Conservation (phyloP, 2,329 filamentous ascomycete species). For the Paramyrothecium sp. region DNA sequence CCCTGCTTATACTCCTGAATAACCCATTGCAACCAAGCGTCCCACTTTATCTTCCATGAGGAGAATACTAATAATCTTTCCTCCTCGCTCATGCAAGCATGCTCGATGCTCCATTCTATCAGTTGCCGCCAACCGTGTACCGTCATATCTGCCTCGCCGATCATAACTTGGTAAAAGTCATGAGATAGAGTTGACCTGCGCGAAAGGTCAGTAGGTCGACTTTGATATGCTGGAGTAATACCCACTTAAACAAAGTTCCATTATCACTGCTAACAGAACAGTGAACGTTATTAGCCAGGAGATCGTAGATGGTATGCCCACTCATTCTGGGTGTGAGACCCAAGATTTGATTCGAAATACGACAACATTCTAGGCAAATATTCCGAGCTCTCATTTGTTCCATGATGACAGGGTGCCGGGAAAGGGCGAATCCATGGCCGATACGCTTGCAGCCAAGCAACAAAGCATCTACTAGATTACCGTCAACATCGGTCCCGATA, state of each 20-base stretch:
- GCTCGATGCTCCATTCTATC: constrained; percentile 64
- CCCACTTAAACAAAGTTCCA: constrained; percentile 64
- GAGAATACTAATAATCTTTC: constrained; percentile 34
- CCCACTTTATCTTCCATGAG: constrained; percentile 57
- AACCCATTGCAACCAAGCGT: constrained; percentile 53
- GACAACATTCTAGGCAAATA: constrained; percentile 73
- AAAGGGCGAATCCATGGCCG: constrained; percentile 70
- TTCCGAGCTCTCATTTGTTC: constrained; percentile 60
- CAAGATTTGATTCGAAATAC: constrained; percentile 74
- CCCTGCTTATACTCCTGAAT: constrained; percentile 44
- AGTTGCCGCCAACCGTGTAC: too few species aligned
- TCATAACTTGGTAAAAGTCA: constrained; percentile 76
- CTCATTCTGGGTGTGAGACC: too few species aligned
- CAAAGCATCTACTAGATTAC: constrained; percentile 68
- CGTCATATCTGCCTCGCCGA: constrained; percentile 66
- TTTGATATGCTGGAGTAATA: not conserved
- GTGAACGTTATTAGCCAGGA: constrained; percentile 68
- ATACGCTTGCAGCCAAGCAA: too few species aligned
- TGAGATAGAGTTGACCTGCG: constrained; percentile 67
- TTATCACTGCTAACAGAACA: constrained; percentile 77
- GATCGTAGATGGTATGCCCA: too few species aligned
- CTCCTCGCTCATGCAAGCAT: constrained; percentile 49
- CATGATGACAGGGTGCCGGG: constrained; percentile 65
- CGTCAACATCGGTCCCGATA: constrained; percentile 60
- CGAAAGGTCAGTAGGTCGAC: not conserved